Conservation (phyloP, 31 red algal species). For the Odonthalia washingtoniensis region DNA sequence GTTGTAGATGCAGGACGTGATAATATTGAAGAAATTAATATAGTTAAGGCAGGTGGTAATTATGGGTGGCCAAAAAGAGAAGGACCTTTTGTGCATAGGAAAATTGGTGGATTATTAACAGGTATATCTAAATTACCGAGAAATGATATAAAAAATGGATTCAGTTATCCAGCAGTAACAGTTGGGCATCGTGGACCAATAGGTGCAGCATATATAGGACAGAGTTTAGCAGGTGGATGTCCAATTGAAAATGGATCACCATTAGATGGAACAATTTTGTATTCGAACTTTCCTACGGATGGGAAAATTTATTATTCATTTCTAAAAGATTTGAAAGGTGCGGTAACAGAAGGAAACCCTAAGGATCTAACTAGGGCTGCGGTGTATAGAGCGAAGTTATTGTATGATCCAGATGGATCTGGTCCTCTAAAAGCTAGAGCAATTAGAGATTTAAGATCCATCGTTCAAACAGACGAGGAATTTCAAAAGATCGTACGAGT, state of each 20-base stretch:
- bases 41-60: conserved; percentile 48
- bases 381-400: conserved; percentile 32
- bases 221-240: conserved; percentile 51
- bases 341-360: conserved; percentile 25
- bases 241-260: conserved; percentile 62
- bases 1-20: conserved; percentile 50
- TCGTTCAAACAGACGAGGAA: conserved; percentile 23
- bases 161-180: conserved; percentile 41
- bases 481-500: conserved; percentile 25
- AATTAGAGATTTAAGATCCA: conserved; percentile 16
- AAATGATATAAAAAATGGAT: conserved; percentile 39
- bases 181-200: conserved; percentile 40
- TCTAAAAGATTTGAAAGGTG: conserved; percentile 41
- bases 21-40: conserved; percentile 74
- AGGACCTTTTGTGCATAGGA: conserved; percentile 43
- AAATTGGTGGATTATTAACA: conserved; percentile 25
- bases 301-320: conserved; percentile 60
- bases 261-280: conserved; percentile 28
- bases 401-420: conserved; percentile 58
- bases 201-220: conserved; percentile 41
- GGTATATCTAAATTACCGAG: conserved; percentile 39
- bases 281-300: conserved; percentile 48
- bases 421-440: neutral
- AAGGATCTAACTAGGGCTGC: conserved; percentile 4
- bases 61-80: conserved; percentile 74